phyloP scores from a whole-genome alignment of 768 basidiomycete genomes.

The Suillus brevipes region DNA sequence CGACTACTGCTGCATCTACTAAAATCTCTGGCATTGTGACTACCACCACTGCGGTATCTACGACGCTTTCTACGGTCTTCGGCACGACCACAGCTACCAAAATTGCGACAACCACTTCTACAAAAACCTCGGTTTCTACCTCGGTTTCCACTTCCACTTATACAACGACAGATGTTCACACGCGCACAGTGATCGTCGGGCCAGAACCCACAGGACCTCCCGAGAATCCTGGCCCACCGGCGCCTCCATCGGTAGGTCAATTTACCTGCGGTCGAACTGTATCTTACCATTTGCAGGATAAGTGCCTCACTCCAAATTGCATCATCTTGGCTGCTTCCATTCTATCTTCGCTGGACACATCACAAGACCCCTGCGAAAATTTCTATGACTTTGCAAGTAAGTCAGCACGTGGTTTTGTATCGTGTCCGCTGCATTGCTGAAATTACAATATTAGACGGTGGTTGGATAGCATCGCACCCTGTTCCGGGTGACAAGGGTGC shows the following conservation, averaged over 20 bases:
- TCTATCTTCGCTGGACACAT: slow-evolving; percentile 73
- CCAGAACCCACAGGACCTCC: slow-evolving; percentile 42
- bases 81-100: slow-evolving; percentile 38
- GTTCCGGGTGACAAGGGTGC: slow-evolving; percentile 83
- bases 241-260: slow-evolving; percentile 50
- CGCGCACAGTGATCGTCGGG: slow-evolving; percentile 42
- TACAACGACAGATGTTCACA: slow-evolving; percentile 37
- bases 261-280: background rate
- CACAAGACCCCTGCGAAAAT: slow-evolving; percentile 91
- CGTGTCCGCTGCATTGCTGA: slow-evolving; percentile 11
- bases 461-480: slow-evolving; percentile 82
- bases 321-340: slow-evolving; percentile 82
- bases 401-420: slow-evolving; percentile 32
- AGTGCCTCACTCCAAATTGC: slow-evolving; percentile 79
- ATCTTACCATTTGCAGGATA: slow-evolving; percentile 41
- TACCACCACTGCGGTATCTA: slow-evolving; percentile 36
- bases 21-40: slow-evolving; percentile 28
- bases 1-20: slow-evolving; percentile 26
- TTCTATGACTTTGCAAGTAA: slow-evolving; percentile 92
- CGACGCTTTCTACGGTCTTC: slow-evolving; percentile 32
- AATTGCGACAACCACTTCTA: slow-evolving; percentile 42
- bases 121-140: slow-evolving; percentile 38
- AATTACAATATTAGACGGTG: slow-evolving; percentile 58
- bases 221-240: slow-evolving; percentile 53
- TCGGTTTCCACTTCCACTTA: slow-evolving; percentile 34